Conservation (phyloP, 176 grass and related monocot genomes). For the Eleusine indica region DNA sequence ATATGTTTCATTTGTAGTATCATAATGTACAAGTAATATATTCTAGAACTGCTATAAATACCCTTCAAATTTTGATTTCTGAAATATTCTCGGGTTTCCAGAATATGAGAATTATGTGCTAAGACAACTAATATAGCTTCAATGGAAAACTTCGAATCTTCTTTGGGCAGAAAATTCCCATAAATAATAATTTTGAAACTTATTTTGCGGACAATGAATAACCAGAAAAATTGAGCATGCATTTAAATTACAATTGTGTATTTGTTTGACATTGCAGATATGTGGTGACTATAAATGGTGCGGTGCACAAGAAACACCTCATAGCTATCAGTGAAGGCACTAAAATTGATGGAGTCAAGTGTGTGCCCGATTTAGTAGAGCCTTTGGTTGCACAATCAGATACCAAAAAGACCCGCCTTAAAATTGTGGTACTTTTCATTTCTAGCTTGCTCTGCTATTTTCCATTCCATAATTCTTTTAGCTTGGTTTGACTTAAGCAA, state of each 20-base stretch:
- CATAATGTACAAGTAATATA: constrained; percentile 19
- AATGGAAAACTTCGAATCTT: constrained; percentile 4
- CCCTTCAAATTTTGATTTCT: neutral
- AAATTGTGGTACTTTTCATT: constrained; percentile 75
- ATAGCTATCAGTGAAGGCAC: constrained; percentile 82
- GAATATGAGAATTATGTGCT: constrained; percentile 11
- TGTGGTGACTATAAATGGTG: constrained; percentile 79
- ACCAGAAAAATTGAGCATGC: neutral
- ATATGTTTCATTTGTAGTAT: neutral
- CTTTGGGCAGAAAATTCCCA: neutral
- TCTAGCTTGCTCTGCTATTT: constrained; percentile 11
- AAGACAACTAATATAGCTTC: neutral
- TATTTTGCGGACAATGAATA: constrained; percentile 14
- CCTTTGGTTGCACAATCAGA: constrained; percentile 62
- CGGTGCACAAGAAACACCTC: constrained; percentile 73
- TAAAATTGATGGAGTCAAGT: constrained; percentile 75
- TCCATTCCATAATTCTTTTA: constrained; percentile 27
- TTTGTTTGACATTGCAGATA: constrained; percentile 66
- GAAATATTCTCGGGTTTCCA: neutral
- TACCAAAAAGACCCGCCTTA: constrained; percentile 67
- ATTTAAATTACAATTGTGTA: constrained; percentile 34
- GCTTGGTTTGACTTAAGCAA: neutral
- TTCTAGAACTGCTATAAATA: neutral
- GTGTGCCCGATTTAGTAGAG: constrained; percentile 87
- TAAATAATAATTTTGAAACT: neutral